Evolutionary conservation across 495 filamentous ascomycete genomes (phyloP), one percentile per base, ranked within the genome.

Genomic region (Annulohypoxylon moriforme): DNA sequence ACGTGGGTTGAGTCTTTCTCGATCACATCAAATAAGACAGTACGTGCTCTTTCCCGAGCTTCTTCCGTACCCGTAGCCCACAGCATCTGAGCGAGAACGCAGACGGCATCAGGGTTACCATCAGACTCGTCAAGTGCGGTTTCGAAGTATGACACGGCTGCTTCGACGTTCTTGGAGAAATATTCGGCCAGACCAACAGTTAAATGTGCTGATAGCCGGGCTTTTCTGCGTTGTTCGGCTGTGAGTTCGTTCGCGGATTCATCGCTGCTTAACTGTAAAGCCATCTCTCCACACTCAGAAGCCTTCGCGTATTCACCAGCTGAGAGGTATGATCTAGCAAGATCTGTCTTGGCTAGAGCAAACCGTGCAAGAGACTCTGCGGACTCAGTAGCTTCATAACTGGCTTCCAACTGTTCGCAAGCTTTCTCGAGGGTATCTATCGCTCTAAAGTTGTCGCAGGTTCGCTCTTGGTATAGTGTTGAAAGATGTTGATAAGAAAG

Each of bases 11-110:
- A 88, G 58, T 91, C 79, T 20, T 75, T 84, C 73, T 94, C 91
- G 14, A 97, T 89, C 56, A 90, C 82, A 13, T 89, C 89, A 72
- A 97, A 93, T 20, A 98, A 80, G 64, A 96, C 87, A 53, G 96
- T 89, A 4, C 92, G 86, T 11, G 95, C 93, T 61, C 93, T 87
- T 44, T 85, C 86, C 42, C 89, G 85, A 53, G 94, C 91, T 11
- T 91, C 88, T 7, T 91, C 88, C 1, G 89, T 89, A 24, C 93
- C 94, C 75, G 92, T 94, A 2, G 93, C 94, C 94, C 95, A 99
- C 5, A 98, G 85, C 2, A 98, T 90, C 76, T 98, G 92, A 1
- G 94, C 91, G 8, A 98, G 85, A 14, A 97, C 85, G 75, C 94
- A 97, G 14, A 94, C 89, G 3, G 95, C 91, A 77, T 99, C 93